Evolutionary conservation across 1,139 yeast species (phyloP), one percentile per base, ranked within the genome.

Genomic region (Taphrina wiesneri): DNA sequence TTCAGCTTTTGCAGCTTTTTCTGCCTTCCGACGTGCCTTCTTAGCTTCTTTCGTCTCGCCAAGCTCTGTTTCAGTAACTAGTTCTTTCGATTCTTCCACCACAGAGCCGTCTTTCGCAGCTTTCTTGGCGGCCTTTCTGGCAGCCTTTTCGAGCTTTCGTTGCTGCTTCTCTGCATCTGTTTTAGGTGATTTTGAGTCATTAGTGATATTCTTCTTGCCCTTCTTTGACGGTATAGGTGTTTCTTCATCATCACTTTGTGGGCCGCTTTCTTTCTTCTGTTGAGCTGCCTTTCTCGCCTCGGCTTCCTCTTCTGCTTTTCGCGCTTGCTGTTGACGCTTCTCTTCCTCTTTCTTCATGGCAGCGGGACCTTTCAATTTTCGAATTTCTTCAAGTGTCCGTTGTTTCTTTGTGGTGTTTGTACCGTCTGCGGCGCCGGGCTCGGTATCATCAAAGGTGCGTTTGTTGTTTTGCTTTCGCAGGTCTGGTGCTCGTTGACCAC

Each of bases 401-500:
- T 60, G 64, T 43, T 51, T 49, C 57, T 60, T 60, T 3, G 25
- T 21, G 23, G 56, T 26, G n/a, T 32, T 32, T 9, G 43, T 43
- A 19, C 4, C 36, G n/a, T n/a, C 57, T 4, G 30, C 25, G 19
- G 23, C 25, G 11, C 28, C 17, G 2, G 28, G 11, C 25, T 21
- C 49, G n/a, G 49, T 45, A 26, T 60, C 64, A 6, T 56, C 62
- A 41, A 60, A 60, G 23, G 57, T 47, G 3, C 64, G 49, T 32
- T 60, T 60, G 49, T 60, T 39, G 25, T 17, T 25, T n/a, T 39
- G 62, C 11, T 45, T 32, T 9, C 64, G 56, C 21, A 60, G 32
- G 30, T 60, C 64, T 45, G 64, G 64, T 32, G 64, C 64, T 9
- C 64, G 52, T 25, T 60, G 64, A 21, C 57, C 64, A 2, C 59